phyloP scores from a whole-genome alignment of 139 green algal species.

The Chlorella sp. region DNA sequence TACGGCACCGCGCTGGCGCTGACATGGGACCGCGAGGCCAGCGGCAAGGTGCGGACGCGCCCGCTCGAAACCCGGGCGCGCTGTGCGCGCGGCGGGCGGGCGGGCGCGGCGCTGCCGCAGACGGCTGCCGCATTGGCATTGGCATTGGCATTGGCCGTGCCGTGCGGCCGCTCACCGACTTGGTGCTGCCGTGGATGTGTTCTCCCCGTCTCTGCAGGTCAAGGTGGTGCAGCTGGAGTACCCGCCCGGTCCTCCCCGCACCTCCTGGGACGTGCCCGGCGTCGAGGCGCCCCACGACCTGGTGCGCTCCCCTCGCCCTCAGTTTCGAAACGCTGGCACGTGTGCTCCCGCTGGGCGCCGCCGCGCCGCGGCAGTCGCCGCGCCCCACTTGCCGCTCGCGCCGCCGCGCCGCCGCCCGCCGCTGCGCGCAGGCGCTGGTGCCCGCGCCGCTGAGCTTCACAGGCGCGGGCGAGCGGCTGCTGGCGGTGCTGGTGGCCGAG shows the following conservation, averaged over 20 bases:
- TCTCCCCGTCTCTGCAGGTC: no score
- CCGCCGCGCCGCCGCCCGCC: conserved; percentile 42
- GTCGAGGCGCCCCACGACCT: conserved; percentile 64
- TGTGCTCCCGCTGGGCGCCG: no score
- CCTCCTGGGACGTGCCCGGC: conserved; percentile 49
- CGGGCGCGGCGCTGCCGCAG: no score
- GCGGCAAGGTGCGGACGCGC: not conserved
- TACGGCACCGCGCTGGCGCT: conserved; percentile 73
- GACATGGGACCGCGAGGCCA: conserved; percentile 46
- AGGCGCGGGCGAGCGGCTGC: conserved; percentile 56
- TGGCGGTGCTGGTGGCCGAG: conserved; percentile 66
- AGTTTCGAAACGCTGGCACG: not conserved
- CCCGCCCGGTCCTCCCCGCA: not conserved
- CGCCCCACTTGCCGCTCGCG: conserved; percentile 41
- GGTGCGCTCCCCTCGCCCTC: conserved; percentile 19
- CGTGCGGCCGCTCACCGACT: no score
- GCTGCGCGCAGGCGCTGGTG: conserved; percentile 69
- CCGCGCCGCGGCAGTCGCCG: no score
- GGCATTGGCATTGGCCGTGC: no score
- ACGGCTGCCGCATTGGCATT: no score
- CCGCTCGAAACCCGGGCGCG: not conserved
- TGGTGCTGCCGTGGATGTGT: no score
- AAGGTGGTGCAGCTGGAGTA: not conserved
- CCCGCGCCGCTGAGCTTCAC: conserved; percentile 53
- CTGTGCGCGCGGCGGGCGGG: not conserved